These are phyloP conservation scores for Apiospora koreana DNA, from an alignment of 2,329 filamentous ascomycete species.

Conservation along the genomic window DNA sequence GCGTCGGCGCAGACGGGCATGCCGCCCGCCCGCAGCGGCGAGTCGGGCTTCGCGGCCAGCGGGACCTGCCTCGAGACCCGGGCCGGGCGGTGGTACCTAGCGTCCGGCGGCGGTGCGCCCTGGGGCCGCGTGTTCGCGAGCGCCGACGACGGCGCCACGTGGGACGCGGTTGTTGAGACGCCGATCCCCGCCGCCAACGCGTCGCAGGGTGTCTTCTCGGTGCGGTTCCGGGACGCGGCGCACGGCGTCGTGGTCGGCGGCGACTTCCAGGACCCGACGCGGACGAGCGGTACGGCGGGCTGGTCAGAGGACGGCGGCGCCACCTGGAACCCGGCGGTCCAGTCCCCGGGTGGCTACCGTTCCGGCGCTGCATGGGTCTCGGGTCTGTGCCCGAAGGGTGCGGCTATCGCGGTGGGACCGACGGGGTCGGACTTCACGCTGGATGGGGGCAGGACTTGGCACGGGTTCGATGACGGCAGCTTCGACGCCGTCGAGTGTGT, in stretches of 20 bases:
- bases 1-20: conserved; percentile 23
- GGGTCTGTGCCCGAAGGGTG: conserved; percentile 17
- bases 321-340: conserved; percentile 27
- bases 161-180: conserved; percentile 26
- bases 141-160: conserved; percentile 21
- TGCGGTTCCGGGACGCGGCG: conserved; percentile 30
- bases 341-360: conserved; percentile 33
- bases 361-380: conserved; percentile 33
- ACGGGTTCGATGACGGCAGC: conserved; percentile 29
- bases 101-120: conserved; percentile 29
- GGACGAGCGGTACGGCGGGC: conserved; percentile 23
- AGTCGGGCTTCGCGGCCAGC: conserved; percentile 35
- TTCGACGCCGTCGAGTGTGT: conserved; percentile 36
- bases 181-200: conserved; percentile 28
- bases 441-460: conserved; percentile 32
- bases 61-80: conserved; percentile 34
- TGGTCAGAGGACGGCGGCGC: conserved; percentile 33
- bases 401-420: conserved; percentile 34
- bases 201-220: conserved; percentile 33
- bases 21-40: conserved; percentile 27
- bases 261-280: conserved; percentile 28
- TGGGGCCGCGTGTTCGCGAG: conserved; percentile 30
- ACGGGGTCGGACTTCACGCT: conserved; percentile 33
- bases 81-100: conserved; percentile 31
- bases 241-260: conserved; percentile 33